phyloP scores from a whole-genome alignment of 176 grass and related monocot species.

The Alopecurus myosuroides region DNA sequence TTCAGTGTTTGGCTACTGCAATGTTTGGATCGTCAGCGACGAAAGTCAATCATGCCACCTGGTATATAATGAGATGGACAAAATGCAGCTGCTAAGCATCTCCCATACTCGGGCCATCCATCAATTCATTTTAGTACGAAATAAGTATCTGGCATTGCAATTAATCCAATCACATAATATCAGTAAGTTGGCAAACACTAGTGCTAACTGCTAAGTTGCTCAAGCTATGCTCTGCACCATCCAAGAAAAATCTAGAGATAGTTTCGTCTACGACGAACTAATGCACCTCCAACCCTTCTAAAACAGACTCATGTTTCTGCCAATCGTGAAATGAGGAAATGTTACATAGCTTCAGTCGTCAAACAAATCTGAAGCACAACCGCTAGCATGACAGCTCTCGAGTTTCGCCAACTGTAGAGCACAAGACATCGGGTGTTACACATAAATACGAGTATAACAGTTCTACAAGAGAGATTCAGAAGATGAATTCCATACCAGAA shows the following conservation, averaged over 20 bases:
- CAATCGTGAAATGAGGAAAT: background rate
- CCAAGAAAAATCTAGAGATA: background rate
- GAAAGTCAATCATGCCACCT: too few relatives aligned
- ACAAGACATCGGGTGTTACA: slow-evolving; percentile 2
- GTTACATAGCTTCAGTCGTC: background rate
- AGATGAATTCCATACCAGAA: too few relatives aligned
- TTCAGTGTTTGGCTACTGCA: too few relatives aligned
- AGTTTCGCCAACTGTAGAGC: slow-evolving; percentile 27
- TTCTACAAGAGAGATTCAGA: too few relatives aligned
- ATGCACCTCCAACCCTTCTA: too few relatives aligned
- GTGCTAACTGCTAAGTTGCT: background rate
- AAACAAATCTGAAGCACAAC: background rate
- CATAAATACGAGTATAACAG: background rate
- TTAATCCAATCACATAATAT: background rate
- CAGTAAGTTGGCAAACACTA: background rate
- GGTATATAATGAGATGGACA: too few relatives aligned
- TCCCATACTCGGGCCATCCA: too few relatives aligned
- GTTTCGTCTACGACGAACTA: too few relatives aligned
- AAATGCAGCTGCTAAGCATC: too few relatives aligned
- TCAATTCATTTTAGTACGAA: too few relatives aligned
- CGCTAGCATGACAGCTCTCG: slow-evolving; percentile 20
- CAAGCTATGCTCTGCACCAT: background rate
- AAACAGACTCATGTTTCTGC: background rate
- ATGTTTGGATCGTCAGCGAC: too few relatives aligned
- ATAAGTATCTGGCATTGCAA: too few relatives aligned